Conservation (phyloP, 2,329 filamentous ascomycete genomes). For the Fusarium sp. region DNA sequence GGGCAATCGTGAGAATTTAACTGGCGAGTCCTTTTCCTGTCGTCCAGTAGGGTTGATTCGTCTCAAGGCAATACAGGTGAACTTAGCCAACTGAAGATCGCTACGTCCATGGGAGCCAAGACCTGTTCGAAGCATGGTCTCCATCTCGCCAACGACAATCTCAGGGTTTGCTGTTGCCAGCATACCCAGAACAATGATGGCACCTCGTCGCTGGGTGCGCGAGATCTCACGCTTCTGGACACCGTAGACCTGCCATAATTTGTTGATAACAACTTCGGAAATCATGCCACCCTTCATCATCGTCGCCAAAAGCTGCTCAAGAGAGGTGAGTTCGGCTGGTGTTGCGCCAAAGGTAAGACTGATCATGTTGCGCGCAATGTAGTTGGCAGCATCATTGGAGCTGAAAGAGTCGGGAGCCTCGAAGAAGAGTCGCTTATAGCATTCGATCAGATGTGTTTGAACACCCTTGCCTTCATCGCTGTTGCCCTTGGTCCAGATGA, state of each 20-base stretch:
- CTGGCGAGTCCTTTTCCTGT: constrained; percentile 76
- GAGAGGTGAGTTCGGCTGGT: constrained; percentile 91
- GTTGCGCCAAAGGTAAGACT: constrained; percentile 96
- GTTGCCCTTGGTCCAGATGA: constrained; percentile 99
- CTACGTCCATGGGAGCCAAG: constrained; percentile 82
- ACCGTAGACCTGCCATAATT: constrained; percentile 97
- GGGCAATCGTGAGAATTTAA: constrained; percentile 79
- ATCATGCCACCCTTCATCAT: constrained; percentile 97
- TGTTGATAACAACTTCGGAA: constrained; percentile 85
- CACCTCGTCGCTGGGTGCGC: constrained; percentile 85
- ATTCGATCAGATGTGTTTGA: constrained; percentile 95
- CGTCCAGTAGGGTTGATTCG: constrained; percentile 89
- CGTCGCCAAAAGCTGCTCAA: constrained; percentile 93
- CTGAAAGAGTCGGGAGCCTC: constrained; percentile 91
- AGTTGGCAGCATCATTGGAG: constrained; percentile 91
- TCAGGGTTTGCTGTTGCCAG: constrained; percentile 91
- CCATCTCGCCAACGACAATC: constrained; percentile 94
- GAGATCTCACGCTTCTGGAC: constrained; percentile 95
- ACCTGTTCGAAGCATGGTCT: constrained; percentile 91
- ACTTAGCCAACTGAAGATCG: constrained; percentile 91
- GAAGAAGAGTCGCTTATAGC: constrained; percentile 95
- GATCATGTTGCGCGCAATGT: constrained; percentile 98
- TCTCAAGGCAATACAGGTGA: constrained; percentile 91
- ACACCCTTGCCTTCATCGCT: constrained; percentile 99
- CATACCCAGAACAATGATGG: constrained; percentile 98